Conservation (phyloP, 768 basidiomycete species). For the Boletus patriciae region DNA sequence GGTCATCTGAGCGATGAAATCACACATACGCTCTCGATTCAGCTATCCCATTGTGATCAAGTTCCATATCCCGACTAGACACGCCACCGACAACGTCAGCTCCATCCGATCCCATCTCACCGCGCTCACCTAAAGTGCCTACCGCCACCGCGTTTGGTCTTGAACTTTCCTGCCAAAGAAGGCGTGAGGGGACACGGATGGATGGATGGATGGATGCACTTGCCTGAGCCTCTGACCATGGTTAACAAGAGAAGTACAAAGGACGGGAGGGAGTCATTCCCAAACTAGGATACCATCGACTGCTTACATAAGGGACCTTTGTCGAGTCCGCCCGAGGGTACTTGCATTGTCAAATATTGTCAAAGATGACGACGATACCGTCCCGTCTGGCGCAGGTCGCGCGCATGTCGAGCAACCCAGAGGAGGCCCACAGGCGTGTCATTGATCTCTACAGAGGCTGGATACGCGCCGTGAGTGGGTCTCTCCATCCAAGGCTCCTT, state of each 20-base stretch:
- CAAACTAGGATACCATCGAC: conserved; percentile 7
- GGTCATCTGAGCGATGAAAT: conserved; percentile 12
- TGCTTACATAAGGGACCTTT: conserved; percentile 19
- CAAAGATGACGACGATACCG: conserved; percentile 86
- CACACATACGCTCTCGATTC: conserved; percentile 46
- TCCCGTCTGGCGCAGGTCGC: conserved; percentile 77
- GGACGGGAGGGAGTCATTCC: not conserved
- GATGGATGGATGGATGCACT: not conserved
- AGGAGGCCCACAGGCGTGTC: conserved; percentile 66
- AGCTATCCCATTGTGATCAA: conserved; percentile 59
- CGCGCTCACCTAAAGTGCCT: conserved; percentile 69
- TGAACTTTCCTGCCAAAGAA: conserved; percentile 63
- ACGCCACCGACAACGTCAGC: conserved; percentile 3
- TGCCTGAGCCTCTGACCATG: conserved; percentile 37
- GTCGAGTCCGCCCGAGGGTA: conserved; percentile 8
- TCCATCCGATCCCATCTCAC: conserved; percentile 9
- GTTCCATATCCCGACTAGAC: conserved; percentile 55
- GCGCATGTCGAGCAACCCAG: conserved; percentile 51
- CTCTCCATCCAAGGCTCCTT: no score
- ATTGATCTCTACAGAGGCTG: conserved; percentile 87
- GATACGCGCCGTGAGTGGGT: conserved; percentile 78
- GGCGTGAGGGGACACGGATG: not conserved
- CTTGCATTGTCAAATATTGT: no score
- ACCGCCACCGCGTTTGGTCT: conserved; percentile 86
- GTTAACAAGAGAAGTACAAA: not conserved